phyloP scores from a whole-genome alignment of 78 protist genomes.

The Anaeramoeba flamelloides region DNA sequence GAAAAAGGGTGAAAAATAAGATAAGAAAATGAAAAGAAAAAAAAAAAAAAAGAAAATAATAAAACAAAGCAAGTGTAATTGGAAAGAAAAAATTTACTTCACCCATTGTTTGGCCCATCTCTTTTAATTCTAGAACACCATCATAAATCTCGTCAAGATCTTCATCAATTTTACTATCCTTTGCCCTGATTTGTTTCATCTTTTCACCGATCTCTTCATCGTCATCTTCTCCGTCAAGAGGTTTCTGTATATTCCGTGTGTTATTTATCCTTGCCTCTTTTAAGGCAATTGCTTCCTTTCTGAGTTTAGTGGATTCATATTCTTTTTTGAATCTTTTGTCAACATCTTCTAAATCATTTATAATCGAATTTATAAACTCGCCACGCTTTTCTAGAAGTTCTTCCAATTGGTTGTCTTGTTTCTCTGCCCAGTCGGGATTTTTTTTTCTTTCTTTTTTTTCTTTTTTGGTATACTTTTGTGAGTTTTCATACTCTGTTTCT shows the following conservation, averaged over 20 bases:
- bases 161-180: background rate
- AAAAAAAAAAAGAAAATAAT: too few species aligned
- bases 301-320: too few species aligned
- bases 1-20: background rate
- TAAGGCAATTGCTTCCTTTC: background rate
- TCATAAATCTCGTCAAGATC: background rate
- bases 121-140: background rate
- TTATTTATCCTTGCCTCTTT: background rate
- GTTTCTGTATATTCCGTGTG: background rate
- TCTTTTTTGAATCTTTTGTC: background rate
- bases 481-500: background rate
- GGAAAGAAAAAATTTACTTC: background rate
- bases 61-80: too few species aligned
- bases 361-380: background rate
- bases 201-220: background rate
- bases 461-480: background rate
- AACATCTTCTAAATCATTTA: background rate
- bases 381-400: background rate
- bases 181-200: background rate
- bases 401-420: background rate
- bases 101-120: background rate
- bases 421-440: background rate
- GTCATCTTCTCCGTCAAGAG: background rate
- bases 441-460: background rate
- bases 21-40: background rate